phyloP scores from a whole-genome alignment of 768 basidiomycete species.

The Cantharellus cinnabarinus region DNA sequence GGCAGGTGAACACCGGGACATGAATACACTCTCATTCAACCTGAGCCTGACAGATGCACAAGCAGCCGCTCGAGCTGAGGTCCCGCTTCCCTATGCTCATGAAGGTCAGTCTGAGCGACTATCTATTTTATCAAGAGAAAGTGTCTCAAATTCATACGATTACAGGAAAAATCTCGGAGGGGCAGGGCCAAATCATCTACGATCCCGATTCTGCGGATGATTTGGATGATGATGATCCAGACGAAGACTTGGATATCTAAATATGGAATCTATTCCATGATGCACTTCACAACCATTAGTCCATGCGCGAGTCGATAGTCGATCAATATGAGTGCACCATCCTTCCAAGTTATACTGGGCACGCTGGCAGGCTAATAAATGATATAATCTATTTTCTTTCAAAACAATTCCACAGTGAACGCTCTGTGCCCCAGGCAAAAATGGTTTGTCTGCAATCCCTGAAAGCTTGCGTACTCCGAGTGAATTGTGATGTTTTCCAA shows the following conservation, averaged over 20 bases:
- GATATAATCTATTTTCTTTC: no score
- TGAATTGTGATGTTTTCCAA: no score
- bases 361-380: conserved; percentile 11
- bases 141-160: background rate
- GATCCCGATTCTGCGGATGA: conserved; percentile 90
- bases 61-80: conserved; percentile 53
- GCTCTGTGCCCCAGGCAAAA: no score
- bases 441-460: no score
- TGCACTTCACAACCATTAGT: no score
- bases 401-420: no score
- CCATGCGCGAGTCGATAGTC: no score
- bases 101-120: conserved; percentile 30
- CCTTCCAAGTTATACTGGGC: conserved; percentile 29
- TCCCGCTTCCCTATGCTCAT: conserved; percentile 80
- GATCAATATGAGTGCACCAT: no score
- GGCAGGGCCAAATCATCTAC: conserved; percentile 37
- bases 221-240: conserved; percentile 88
- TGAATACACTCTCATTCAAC: conserved; percentile 73
- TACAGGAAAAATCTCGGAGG: conserved; percentile 2
- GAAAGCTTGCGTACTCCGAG: no score
- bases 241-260: conserved; percentile 59
- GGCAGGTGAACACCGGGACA: conserved; percentile 12
- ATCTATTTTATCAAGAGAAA: background rate
- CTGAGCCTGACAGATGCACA: conserved; percentile 67
- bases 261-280: background rate